A percentile compares a stretch with the other conserved stretches of the same genome.
These are phyloP conservation scores for Friedmanniomyces simplex DNA, from an alignment of 495 filamentous ascomycete genomes.

Conservation along the genomic window DNA sequence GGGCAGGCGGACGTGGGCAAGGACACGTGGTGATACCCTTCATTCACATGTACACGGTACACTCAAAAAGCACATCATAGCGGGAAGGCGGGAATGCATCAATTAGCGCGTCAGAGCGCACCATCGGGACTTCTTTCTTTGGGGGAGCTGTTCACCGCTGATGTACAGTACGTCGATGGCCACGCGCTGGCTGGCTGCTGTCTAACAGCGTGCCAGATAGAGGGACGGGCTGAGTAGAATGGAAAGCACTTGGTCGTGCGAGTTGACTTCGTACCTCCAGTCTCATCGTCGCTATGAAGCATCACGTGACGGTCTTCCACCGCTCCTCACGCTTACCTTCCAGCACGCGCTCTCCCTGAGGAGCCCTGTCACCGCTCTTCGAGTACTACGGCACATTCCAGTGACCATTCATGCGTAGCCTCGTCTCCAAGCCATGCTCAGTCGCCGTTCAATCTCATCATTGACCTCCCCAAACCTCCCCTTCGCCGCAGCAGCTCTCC, in stretches of 20 bases:
- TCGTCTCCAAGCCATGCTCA: background rate
- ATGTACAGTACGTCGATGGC: slow-evolving; percentile 9
- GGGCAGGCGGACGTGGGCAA: background rate
- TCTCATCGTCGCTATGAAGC: no score
- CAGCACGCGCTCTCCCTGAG: background rate
- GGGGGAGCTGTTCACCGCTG: background rate
- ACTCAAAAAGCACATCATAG: slow-evolving; percentile 3
- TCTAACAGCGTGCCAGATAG: slow-evolving; percentile 2
- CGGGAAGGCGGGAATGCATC: background rate
- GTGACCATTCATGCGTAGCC: background rate
- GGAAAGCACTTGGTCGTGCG: background rate
- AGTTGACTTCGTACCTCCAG: background rate
- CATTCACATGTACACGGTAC: background rate
- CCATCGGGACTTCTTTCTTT: background rate
- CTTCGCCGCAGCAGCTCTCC: background rate
- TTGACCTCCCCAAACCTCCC: background rate
- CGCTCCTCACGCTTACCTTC: background rate
- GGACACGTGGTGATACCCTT: background rate
- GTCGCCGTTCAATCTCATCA: background rate
- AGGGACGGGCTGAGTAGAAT: background rate
- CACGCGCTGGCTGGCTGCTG: slow-evolving; percentile 1
- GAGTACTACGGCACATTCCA: background rate
- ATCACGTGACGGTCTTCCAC: background rate
- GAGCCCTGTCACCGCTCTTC: background rate
- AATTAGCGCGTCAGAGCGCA: background rate